Evolutionary conservation across 2,329 filamentous ascomycete genomes (phyloP), one percentile per base, ranked within the genome.

Genomic region (Microthyrium microscopicum): DNA sequence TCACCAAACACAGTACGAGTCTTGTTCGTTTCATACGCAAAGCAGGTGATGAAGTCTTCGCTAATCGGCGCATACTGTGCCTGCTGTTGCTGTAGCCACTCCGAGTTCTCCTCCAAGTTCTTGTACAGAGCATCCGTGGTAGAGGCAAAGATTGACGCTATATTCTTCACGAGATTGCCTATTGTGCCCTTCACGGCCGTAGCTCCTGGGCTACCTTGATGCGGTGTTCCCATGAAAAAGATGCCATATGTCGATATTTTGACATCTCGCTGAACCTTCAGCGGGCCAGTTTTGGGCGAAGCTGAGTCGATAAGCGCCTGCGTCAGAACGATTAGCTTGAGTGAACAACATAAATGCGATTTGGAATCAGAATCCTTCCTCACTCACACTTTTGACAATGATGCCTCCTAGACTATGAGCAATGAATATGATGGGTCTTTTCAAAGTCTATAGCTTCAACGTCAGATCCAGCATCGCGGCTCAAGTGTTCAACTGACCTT

Each of bases 191-290:
- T n/a, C n/a, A n/a, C n/a, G n/a, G n/a, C n/a, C 39, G 38, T 28
- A 7, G 51, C 50, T 19, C 51, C 48, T 26, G 44, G 47, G 29
- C 50, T 48, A 34, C 52, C 54, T 38, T 54, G 44, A 41, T 57
- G 51, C 27, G 52, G 54, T 16, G 53, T 58, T 18, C 53, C 53
- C 39, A 57, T 50, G 41, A 58, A 57, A 8, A 58, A 34, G 39
- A 57, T 51, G 6, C 53, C 51, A 41, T 55, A 52, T 31, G 52
- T 58, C 16, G 49, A 57, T 19, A 42, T 31, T 36, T 51, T 51
- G 36, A 56, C 49, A 7, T 49, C 43, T 33, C 41, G 44, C 26
- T 50, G 46, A 31, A 53, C 39, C 39, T 45, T 33, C 6, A 50
- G 40, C 27, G 45, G 43, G 24, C 40, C 42, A 36, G 36, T 26